Conservation (phyloP, 495 filamentous ascomycete genomes). For the Margaritispora aquatica region DNA sequence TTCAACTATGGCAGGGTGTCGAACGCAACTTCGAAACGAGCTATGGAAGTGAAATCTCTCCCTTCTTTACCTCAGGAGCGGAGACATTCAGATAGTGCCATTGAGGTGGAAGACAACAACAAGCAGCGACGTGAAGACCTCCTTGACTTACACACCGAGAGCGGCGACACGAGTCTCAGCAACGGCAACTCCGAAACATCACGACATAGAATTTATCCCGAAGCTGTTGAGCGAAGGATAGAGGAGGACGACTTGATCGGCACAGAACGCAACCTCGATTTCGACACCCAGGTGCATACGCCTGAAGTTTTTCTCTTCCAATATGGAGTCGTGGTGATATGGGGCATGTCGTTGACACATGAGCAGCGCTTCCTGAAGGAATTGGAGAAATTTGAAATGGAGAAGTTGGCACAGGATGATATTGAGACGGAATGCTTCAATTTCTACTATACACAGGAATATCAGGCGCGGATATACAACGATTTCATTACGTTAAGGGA, state of each 20-base stretch:
- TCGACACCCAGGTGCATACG: slow-evolving; percentile 75
- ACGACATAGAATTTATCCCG: not conserved
- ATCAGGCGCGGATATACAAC: slow-evolving; percentile 97
- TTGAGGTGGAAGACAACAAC: slow-evolving; percentile 49
- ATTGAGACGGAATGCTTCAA: slow-evolving; percentile 97
- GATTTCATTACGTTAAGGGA: slow-evolving; percentile 94
- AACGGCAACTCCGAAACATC: slow-evolving; percentile 24
- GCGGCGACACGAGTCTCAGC: slow-evolving; percentile 27
- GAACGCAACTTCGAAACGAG: slow-evolving; percentile 22
- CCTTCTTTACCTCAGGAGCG: slow-evolving; percentile 46
- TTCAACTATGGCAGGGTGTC: slow-evolving; percentile 56
- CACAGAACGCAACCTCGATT: slow-evolving; percentile 36
- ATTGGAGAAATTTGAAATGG: slow-evolving; percentile 88
- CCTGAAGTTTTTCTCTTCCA: slow-evolving; percentile 95
- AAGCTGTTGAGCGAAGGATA: slow-evolving; percentile 12
- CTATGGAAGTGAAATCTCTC: slow-evolving; percentile 32
- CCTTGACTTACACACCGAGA: slow-evolving; percentile 43
- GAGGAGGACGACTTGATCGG: slow-evolving; percentile 12
- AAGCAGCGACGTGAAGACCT: slow-evolving; percentile 43
- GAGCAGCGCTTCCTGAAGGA: slow-evolving; percentile 88
- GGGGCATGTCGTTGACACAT: slow-evolving; percentile 86
- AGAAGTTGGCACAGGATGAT: slow-evolving; percentile 81
- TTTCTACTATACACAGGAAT: slow-evolving; percentile 96
- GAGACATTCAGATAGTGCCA: slow-evolving; percentile 57
- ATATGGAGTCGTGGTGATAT: slow-evolving; percentile 99